Base-by-base conservation (phyloP, 139 green algal species). In the Asterochloris sp. region DNA sequence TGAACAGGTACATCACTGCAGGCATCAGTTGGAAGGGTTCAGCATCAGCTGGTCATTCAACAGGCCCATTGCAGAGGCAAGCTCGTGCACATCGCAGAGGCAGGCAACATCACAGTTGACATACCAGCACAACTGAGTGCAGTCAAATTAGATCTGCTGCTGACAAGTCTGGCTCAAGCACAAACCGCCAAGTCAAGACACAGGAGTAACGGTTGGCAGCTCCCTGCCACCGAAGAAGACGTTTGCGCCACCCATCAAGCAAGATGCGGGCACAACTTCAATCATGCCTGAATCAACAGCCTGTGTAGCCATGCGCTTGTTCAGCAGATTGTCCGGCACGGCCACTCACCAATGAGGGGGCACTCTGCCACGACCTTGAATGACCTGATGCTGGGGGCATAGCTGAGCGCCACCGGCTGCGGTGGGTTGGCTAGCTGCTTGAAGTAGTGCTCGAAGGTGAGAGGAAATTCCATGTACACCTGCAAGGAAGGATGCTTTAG, bases 341-440 rank as follows among this genome's bases (percentile, higher is more conserved):
- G 14, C 82, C 73, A 27, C 83, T 63, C 82, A 94, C 92, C 89
- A 62, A 94, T 89, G 28, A 98, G 81, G 0, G 95, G 94, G 80
- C 86, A 92, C 86, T 99, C 96, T 12, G 88, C 90, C 11, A 97
- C 83, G n/a, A 98, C 85, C 85, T 96, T 96, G 91, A 98, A 97
- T 9, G 91, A 96, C 9, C 84, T 78, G 54, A 21, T 29, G 28
- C 84, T 86, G 11, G 89, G 86, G 4, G 89, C 68, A 47, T 87
- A 82, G 29, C 89, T 79, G 8, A 71, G 83, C 76, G 64, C 29
- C 24, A 69, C 27, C 8, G 69, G 24, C 60, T 78, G 47, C 17
- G 73, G 62, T 19, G 62, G 73, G 62, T 61, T 19, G 0, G 77
- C 66, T 73, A 60, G 68, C n/a, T 71, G 11, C 69, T 82, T 80